These are phyloP conservation scores for Starmerella powellii DNA, from an alignment of 805 yeast species.

Conservation along the genomic window DNA sequence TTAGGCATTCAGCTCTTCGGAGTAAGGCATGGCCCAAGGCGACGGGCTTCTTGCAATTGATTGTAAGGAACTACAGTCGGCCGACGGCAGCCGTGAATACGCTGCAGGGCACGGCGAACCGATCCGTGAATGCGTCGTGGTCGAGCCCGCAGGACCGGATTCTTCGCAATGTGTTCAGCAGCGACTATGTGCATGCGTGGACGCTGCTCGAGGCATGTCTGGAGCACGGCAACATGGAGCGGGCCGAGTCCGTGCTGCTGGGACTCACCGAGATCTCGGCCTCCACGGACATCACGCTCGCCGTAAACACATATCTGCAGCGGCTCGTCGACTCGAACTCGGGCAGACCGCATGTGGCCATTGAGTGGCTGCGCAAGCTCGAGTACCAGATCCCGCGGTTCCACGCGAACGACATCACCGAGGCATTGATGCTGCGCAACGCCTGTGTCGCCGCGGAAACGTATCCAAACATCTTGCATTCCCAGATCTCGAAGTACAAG, in stretches of 20 bases:
- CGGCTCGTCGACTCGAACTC: conserved; percentile 34
- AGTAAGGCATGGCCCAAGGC: neutral
- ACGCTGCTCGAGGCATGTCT: conserved; percentile 69
- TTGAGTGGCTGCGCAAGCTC: conserved; percentile 33
- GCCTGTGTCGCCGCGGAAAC: conserved; percentile 24
- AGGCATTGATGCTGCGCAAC: conserved; percentile 47
- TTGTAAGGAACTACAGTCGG: conserved; percentile 4
- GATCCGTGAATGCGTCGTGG: conserved; percentile 22
- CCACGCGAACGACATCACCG: conserved; percentile 43
- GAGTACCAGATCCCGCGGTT: conserved; percentile 26
- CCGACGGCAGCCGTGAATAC: conserved; percentile 2
- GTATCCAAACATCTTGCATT: conserved; percentile 18
- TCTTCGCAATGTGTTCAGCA: conserved; percentile 32
- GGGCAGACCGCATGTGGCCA: conserved; percentile 35
- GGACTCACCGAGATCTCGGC: conserved; percentile 44
- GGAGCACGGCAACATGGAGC: conserved; percentile 47
- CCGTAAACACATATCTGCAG: conserved; percentile 52
- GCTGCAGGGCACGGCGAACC: neutral
- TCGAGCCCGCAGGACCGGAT: conserved; percentile 28
- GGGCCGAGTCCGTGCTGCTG: conserved; percentile 58
- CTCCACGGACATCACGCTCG: conserved; percentile 43
- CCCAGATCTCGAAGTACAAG: conserved; percentile 21
- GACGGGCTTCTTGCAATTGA: neutral
- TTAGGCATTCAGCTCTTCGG: too few species aligned
- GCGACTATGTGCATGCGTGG: conserved; percentile 57